Percentiles rank a stretch among this genome's conserved stretches.
Evolutionary conservation across 352 stramenopile species (phyloP).

Genomic region (Globisporangium alternatum): DNA sequence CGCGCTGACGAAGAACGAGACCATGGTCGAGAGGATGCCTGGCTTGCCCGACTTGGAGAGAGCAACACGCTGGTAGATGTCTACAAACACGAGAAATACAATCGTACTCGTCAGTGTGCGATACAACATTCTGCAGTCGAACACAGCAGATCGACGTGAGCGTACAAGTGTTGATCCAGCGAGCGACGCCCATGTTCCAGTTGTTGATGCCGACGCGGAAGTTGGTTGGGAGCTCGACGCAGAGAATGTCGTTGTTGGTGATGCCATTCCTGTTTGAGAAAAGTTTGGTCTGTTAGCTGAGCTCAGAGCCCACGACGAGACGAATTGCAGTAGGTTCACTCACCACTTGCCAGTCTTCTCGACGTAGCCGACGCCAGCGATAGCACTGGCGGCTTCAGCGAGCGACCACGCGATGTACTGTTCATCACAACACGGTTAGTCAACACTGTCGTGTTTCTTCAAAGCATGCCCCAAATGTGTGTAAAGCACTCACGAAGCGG

Average conservation of each 20-base stretch:
- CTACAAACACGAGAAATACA: slow-evolving; percentile 23
- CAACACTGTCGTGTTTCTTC: slow-evolving; percentile 6
- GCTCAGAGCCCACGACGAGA: background rate
- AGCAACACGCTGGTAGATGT: slow-evolving; percentile 84
- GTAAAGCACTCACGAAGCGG: slow-evolving; percentile 61
- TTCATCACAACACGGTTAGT: background rate
- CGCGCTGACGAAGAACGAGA: slow-evolving; percentile 79
- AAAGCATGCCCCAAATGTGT: background rate
- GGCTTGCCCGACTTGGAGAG: slow-evolving; percentile 80
- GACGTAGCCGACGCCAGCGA: slow-evolving; percentile 80
- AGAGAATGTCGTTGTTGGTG: slow-evolving; percentile 84
- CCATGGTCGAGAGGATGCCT: slow-evolving; percentile 68
- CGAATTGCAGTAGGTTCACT: background rate
- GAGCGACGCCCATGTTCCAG: slow-evolving; percentile 86
- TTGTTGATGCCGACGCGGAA: slow-evolving; percentile 86
- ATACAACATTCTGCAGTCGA: background rate
- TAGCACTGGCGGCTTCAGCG: slow-evolving; percentile 64
- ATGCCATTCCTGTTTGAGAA: slow-evolving; percentile 64
- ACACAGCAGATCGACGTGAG: background rate
- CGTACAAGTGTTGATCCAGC: slow-evolving; percentile 86
- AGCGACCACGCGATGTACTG: slow-evolving; percentile 89
- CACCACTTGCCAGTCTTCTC: slow-evolving; percentile 74
- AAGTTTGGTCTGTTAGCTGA: background rate
- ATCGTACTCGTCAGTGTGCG: background rate
- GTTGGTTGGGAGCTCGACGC: slow-evolving; percentile 84